Base-by-base conservation (phyloP, 1,139 yeast genomes). In the Yamadazyma atmosphaerica region DNA sequence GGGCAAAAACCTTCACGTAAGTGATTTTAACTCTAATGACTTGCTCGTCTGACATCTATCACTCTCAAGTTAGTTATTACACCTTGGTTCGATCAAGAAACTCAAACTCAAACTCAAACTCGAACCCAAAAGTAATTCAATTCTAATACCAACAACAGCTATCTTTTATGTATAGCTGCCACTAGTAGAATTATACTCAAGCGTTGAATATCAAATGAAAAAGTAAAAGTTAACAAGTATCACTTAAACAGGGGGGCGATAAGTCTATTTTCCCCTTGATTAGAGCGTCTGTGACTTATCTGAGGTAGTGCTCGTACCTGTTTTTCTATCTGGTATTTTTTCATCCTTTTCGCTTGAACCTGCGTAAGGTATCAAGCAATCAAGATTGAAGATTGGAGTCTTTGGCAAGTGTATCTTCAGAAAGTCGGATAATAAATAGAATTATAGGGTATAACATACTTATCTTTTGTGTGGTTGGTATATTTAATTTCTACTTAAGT, bases 1-100 rank as follows among this genome's bases (percentile, higher is more conserved):
- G 35, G 15, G 45, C 35, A 19, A 34, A 41, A 4, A 40, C 46
- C 23, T 39, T 40, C 10, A 40, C 40, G 23, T 38, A 46, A 18
- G 43, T 39, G 29, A 46, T 37, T 29, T 40, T 45, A n/a, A 49
- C 36, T 16, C 42, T 40, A 8, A 46, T 37, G 18, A 13, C 11
- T n/a, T 25, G 8, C 6, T 25, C 24, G 8, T 33, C 15, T 4
- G 24, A 13, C 30, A 35, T 30, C 12, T 23, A 6, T 19, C 22
- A 19, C 9, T 19, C 22, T 6, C 22, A 19, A 19, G n/a, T n/a
- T n/a, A n/a, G n/a, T n/a, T n/a, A n/a, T n/a, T n/a, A n/a, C n/a
- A n/a, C n/a, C n/a, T n/a, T n/a, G 22, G 9, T 19, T 19, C 22
- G 9, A 19, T 6, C 6, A 19, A 6, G 9, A 19, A 19, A 19